Conservation (phyloP, 495 filamentous ascomycete genomes). For the Daldinia grandis region DNA sequence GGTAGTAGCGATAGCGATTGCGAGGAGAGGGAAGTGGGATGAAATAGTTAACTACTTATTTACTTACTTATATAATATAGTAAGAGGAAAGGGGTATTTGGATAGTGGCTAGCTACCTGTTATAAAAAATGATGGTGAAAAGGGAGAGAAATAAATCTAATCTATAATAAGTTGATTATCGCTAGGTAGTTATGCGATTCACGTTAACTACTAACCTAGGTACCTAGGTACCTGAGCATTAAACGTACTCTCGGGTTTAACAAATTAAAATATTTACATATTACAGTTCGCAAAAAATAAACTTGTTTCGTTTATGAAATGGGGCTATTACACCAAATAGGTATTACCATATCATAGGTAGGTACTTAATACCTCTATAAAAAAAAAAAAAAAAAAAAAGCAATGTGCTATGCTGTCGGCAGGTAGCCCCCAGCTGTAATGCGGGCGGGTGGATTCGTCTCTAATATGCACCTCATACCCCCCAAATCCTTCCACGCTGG, state of each 20-base stretch:
- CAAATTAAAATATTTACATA: no score
- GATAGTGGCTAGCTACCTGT: background rate
- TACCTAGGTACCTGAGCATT: no score
- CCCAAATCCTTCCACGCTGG: slow-evolving; percentile 33
- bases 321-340: background rate
- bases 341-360: background rate
- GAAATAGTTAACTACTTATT: no score
- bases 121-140: background rate
- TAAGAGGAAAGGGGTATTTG: background rate
- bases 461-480: slow-evolving; percentile 30
- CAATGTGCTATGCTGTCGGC: background rate
- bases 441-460: slow-evolving; percentile 4
- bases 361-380: background rate
- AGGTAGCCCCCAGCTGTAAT: slow-evolving; percentile 4
- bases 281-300: background rate
- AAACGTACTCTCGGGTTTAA: slow-evolving; percentile 17
- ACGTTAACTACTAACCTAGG: no score
- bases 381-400: background rate
- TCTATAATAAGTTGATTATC: slow-evolving; percentile 22
- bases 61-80: background rate
- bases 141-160: background rate
- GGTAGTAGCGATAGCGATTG: background rate
- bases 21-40: background rate
- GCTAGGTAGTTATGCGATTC: no score
- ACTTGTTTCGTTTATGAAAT: slow-evolving; percentile 12